Conservation (phyloP, 768 basidiomycete genomes). For the Fomitopsis serialis region DNA sequence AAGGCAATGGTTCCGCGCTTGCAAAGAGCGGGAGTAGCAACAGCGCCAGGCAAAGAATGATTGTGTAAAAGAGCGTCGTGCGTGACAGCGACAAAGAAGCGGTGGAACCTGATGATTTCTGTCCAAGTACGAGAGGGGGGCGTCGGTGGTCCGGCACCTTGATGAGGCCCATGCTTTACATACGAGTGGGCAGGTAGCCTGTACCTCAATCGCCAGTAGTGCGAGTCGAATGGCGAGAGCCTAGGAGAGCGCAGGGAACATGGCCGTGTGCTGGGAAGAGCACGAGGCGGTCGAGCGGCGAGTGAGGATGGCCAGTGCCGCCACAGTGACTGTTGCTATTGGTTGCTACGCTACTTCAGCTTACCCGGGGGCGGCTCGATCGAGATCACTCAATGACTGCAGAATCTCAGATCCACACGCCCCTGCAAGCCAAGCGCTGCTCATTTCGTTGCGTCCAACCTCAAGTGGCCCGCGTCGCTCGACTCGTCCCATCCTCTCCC, state of each 20-base stretch:
- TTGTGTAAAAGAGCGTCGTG: not conserved
- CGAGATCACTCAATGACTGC: not conserved
- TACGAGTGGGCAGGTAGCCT: not conserved
- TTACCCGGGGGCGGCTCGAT: not conserved
- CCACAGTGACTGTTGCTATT: too few relatives aligned
- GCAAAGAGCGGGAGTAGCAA: not conserved
- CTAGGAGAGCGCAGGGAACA: not conserved
- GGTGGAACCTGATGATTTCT: too few relatives aligned
- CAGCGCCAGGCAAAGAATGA: not conserved
- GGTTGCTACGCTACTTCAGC: not conserved
- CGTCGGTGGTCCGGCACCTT: constrained; percentile 3
- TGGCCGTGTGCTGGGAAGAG: not conserved
- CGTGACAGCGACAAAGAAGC: not conserved
- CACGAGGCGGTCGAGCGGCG: too few relatives aligned
- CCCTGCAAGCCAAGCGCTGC: not conserved
- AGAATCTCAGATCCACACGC: not conserved
- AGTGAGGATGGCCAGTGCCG: too few relatives aligned
- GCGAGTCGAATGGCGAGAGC: too few relatives aligned
- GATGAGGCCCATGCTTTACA: not conserved
- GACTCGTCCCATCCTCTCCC: not conserved
- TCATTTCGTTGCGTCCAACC: not conserved
- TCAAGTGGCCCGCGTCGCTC: not conserved
- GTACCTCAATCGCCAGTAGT: too few relatives aligned
- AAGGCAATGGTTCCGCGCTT: not conserved
- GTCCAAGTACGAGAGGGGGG: not conserved